A percentile compares a stretch with the other conserved stretches of the same genome.
Conservation (phyloP, 2,329 filamentous ascomycete genomes). For the Zymoseptoria pseudotritici region DNA sequence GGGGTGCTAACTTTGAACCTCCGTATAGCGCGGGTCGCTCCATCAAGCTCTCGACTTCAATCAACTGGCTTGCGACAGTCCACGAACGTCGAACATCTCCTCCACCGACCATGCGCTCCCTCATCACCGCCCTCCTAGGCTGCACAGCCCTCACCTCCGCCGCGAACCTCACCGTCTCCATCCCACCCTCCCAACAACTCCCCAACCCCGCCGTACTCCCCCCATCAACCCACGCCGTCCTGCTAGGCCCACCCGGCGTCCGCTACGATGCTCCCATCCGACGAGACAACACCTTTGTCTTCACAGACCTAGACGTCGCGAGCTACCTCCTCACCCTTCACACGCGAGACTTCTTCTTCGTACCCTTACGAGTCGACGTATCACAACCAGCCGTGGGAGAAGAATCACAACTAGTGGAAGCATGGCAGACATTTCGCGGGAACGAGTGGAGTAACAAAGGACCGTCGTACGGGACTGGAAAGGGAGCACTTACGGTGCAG, state of each 20-base stretch:
- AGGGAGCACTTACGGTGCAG: conserved; percentile 48
- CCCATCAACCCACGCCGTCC: conserved; percentile 57
- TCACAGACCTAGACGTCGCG: conserved; percentile 61
- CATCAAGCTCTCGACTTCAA: neutral
- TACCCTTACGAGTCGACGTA: conserved; percentile 74
- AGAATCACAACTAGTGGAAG: conserved; percentile 45
- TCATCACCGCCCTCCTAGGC: conserved; percentile 8
- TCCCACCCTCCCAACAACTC: conserved; percentile 38
- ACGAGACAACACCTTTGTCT: conserved; percentile 63
- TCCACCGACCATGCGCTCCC: neutral
- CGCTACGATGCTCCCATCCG: conserved; percentile 57
- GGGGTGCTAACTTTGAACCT: too few relatives aligned
- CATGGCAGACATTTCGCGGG: conserved; percentile 80
- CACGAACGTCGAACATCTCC: neutral
- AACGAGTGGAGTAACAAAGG: conserved; percentile 88
- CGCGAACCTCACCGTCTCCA: conserved; percentile 45
- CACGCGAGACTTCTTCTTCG: conserved; percentile 66
- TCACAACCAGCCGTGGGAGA: conserved; percentile 31
- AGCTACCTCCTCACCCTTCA: conserved; percentile 80
- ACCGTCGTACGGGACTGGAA: conserved; percentile 45
- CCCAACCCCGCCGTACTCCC: conserved; percentile 42
- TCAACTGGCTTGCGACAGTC: neutral
- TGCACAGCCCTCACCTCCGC: conserved; percentile 28
- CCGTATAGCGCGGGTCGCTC: neutral
- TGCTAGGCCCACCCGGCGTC: conserved; percentile 38